Conservation (phyloP, 495 filamentous ascomycete species). For the Penicillium cosmopolitanum region DNA sequence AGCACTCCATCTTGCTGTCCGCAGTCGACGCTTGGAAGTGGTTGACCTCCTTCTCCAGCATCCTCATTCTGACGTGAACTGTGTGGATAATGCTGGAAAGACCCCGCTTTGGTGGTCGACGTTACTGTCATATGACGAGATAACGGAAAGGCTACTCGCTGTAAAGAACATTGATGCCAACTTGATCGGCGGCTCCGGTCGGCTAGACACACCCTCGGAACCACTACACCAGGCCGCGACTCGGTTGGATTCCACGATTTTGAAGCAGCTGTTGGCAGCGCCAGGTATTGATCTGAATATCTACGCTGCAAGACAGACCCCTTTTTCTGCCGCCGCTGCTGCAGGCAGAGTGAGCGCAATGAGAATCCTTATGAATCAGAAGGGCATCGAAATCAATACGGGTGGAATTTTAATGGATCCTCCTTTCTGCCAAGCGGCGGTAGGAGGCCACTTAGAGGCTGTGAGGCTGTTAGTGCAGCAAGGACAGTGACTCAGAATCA, state of each 20-base stretch:
- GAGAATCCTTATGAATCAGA: too few species aligned
- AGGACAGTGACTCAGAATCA: slow-evolving; percentile 3
- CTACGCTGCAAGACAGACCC: slow-evolving; percentile 13
- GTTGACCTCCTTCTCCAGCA: too few species aligned
- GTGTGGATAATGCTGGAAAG: not conserved
- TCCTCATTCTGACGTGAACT: too few species aligned
- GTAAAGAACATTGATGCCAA: slow-evolving; percentile 11
- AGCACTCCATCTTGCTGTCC: too few species aligned
- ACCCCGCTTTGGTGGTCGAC: not conserved
- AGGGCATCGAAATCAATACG: too few species aligned
- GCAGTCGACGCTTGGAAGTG: too few species aligned
- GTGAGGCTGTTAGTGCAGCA: not conserved
- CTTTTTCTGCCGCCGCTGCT: slow-evolving; percentile 8
- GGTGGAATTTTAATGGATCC: slow-evolving; percentile 11
- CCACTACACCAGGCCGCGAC: slow-evolving; percentile 7
- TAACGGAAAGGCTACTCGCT: slow-evolving; percentile 11
- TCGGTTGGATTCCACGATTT: not conserved
- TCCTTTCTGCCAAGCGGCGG: slow-evolving; percentile 1
- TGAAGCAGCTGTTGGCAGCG: slow-evolving; percentile 10
- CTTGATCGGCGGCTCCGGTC: slow-evolving; percentile 5
- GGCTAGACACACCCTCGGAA: not conserved
- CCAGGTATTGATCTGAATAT: slow-evolving; percentile 12
- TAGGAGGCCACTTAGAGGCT: not conserved
- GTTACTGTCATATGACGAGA: slow-evolving; percentile 9
- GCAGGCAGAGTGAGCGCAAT: slow-evolving; percentile 5